These are phyloP conservation scores for Jackrogersella minutella DNA, from an alignment of 495 filamentous ascomycete genomes.

Conservation along the genomic window DNA sequence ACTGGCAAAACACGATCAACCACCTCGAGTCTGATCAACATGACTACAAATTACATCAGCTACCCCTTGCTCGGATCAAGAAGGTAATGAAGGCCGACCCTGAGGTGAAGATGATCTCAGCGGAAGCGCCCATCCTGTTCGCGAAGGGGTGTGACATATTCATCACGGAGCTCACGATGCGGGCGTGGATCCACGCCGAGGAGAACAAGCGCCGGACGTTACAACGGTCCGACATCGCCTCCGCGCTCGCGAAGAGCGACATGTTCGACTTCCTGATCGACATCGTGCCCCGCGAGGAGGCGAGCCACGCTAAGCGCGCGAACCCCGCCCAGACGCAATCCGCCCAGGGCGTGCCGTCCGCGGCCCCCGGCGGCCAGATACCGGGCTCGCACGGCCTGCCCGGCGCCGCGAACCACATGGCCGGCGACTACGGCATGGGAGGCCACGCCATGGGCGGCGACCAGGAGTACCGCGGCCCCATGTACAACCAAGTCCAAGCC, in stretches of 20 bases:
- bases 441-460: conserved; percentile 72
- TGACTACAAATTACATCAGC: conserved; percentile 96
- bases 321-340: conserved; percentile 62
- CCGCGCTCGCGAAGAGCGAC: conserved; percentile 93
- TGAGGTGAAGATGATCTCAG: conserved; percentile 99
- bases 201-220: conserved; percentile 97
- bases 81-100: conserved; percentile 99
- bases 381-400: conserved; percentile 68
- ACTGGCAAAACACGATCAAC: conserved; percentile 98
- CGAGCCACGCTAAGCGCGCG: conserved; percentile 79
- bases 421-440: conserved; percentile 68
- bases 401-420: conserved; percentile 70
- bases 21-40: conserved; percentile 94
- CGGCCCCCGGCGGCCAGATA: conserved; percentile 61
- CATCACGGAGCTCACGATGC: conserved; percentile 98
- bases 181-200: conserved; percentile 99
- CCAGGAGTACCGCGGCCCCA: conserved; percentile 80
- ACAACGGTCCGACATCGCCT: conserved; percentile 95
- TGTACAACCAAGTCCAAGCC: conserved; percentile 82
- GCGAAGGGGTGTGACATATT: conserved; percentile 99
- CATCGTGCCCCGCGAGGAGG: conserved; percentile 96
- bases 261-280: conserved; percentile 99
- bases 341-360: conserved; percentile 53
- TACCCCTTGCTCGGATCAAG: conserved; percentile 96
- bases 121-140: conserved; percentile 96